A percentile compares a stretch with the other conserved stretches of the same genome.
phyloP scores from a whole-genome alignment of 768 basidiomycete species.

The Clathrus columnatus region DNA sequence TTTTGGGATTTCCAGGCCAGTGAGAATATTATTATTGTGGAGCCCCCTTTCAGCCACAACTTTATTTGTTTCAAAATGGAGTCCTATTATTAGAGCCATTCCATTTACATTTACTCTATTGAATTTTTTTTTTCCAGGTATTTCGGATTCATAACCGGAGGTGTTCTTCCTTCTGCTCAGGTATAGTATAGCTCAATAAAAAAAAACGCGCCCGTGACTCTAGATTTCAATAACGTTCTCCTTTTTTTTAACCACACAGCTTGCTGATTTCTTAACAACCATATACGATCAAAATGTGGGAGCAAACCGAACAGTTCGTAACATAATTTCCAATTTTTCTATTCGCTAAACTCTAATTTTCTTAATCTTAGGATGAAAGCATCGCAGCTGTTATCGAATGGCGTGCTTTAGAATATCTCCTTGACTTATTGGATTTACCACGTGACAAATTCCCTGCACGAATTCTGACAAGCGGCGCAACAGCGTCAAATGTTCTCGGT shows the following conservation, averaged over 20 bases:
- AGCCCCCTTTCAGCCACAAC: background rate
- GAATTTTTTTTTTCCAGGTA: constrained; percentile 1
- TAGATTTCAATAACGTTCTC: constrained; percentile 26
- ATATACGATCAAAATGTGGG: constrained; percentile 31
- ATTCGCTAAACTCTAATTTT: too few species aligned
- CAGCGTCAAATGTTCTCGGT: constrained; percentile 32
- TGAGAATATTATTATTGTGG: too few species aligned
- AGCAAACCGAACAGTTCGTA: constrained; percentile 18
- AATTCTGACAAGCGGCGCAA: constrained; percentile 35
- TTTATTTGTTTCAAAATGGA: background rate
- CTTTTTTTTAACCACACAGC: constrained; percentile 11
- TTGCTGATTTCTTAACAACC: constrained; percentile 29
- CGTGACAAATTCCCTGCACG: constrained; percentile 23
- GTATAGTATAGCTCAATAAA: constrained; percentile 17
- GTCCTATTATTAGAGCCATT: background rate
- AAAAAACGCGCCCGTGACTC: constrained; percentile 17
- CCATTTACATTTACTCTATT: background rate
- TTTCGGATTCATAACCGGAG: constrained; percentile 15
- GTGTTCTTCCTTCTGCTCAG: background rate
- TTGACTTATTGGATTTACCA: constrained; percentile 20
- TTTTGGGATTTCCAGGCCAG: too few species aligned
- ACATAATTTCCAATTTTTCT: background rate
- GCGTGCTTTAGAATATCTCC: constrained; percentile 22
- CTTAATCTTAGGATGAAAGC: constrained; percentile 13
- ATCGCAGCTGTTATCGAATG: constrained; percentile 22